Evolutionary conservation across 148 eudicot genomes (phyloP), one percentile per base, ranked within the genome.

Genomic region (Agrostemma githago): DNA sequence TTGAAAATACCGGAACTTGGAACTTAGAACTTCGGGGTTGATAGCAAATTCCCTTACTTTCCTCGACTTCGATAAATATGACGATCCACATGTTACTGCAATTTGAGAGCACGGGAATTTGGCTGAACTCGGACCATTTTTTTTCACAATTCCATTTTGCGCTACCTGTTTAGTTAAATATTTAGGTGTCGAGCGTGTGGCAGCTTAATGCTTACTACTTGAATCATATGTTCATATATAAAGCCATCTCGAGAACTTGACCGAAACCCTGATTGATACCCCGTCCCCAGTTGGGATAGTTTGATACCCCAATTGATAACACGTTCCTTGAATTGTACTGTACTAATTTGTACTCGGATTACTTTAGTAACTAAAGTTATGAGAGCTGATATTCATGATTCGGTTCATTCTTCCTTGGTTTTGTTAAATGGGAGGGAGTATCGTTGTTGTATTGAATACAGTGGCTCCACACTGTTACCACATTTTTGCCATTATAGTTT

Each of bases 21-120:
- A 15, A 54, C 46, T 40, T 76, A 8, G 43, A 68, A 41, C 43
- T 74, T 79, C 72, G n/a, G 65, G 65, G 72, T 34, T 65, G 75
- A 66, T 66, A 75, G 57, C 44, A 60, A 74, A 51, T 54, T 66
- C 26, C 59, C 63, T 71, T 59, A 51, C 17, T 61, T 74, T 69
- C 48, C 59, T 57, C 76, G 6, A 58, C 75, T 43, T 66, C 56
- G 59, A 62, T 46, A 21, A 66, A 76, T 20, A 51, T n/a, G 44
- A 63, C 57, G 58, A 46, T 48, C 70, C 66, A 71, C 40, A 75
- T 19, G 57, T 64, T 34, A 71, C 0, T 38, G 64, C 0, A 34
- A 8, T 38, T 19, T 21, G 17, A 7, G 72, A 65, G 53, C 46
- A 53, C 62, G 21, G 40, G 68, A 6, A 9, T 42, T 70, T 71